These are phyloP conservation scores for Cryphonectria naterciae DNA, from an alignment of 2,329 filamentous ascomycete genomes.

Conservation along the genomic window DNA sequence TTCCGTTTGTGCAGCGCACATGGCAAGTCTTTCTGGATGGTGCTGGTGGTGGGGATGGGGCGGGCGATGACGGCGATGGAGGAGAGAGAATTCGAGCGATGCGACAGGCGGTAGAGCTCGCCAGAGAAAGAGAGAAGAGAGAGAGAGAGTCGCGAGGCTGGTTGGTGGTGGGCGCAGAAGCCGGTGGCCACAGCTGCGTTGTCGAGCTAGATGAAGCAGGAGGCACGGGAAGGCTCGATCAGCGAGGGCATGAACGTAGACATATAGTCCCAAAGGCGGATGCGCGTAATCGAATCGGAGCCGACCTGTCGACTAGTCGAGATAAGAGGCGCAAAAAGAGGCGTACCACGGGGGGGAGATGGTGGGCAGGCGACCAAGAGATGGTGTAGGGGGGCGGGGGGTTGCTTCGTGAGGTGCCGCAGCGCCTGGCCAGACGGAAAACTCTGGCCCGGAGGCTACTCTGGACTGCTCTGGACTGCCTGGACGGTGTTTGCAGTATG, in stretches of 20 bases:
- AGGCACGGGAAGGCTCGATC: slow-evolving; percentile 17
- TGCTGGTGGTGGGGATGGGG: background rate
- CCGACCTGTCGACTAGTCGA: slow-evolving; percentile 19
- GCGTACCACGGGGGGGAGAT: slow-evolving; percentile 11
- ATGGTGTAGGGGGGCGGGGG: slow-evolving; percentile 5
- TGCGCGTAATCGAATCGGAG: background rate
- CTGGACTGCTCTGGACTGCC: background rate
- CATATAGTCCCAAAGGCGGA: slow-evolving; percentile 9
- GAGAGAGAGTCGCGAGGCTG: slow-evolving; percentile 13
- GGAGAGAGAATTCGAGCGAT: background rate
- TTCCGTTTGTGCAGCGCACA: slow-evolving; percentile 27
- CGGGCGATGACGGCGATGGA: background rate
- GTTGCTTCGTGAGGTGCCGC: background rate
- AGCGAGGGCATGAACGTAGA: slow-evolving; percentile 8
- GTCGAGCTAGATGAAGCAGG: slow-evolving; percentile 11
- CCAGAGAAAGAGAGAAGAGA: background rate
- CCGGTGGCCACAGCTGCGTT: slow-evolving; percentile 17
- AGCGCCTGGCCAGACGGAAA: background rate
- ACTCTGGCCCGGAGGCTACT: background rate
- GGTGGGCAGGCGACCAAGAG: slow-evolving; percentile 22
- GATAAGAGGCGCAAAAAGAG: slow-evolving; percentile 22
- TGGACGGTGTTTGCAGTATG: background rate
- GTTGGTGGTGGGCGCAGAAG: background rate
- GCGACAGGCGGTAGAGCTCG: background rate
- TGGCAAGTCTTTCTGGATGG: slow-evolving; percentile 14